A percentile compares a stretch with the other conserved stretches of the same genome.
Conservation (phyloP, 2,329 filamentous ascomycete genomes). For the Penicillium sp. region DNA sequence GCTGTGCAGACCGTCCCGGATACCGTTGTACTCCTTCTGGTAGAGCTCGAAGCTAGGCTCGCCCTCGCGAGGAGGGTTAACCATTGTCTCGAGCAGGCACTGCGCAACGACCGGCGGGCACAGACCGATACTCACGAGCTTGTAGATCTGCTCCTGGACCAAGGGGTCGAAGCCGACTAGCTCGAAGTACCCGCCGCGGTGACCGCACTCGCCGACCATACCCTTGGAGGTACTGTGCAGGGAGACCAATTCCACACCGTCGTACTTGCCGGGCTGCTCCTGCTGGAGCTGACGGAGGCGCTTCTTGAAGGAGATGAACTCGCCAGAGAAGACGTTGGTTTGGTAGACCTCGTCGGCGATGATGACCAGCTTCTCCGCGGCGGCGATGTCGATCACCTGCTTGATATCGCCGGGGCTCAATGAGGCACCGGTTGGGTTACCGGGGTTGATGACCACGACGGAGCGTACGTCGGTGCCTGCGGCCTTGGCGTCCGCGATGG, state of each 20-base stretch:
- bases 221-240: slow-evolving; percentile 96
- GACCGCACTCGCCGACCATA: slow-evolving; percentile 98
- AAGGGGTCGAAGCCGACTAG: slow-evolving; percentile 83
- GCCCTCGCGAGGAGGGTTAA: slow-evolving; percentile 85
- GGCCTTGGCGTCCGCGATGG: slow-evolving; percentile 73
- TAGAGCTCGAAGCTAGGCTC: slow-evolving; percentile 85
- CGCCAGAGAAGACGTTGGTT: slow-evolving; percentile 93
- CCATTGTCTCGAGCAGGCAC: slow-evolving; percentile 96
- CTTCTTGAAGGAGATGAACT: slow-evolving; percentile 96
- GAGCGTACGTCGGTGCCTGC: slow-evolving; percentile 86
- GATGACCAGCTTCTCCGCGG: slow-evolving; percentile 81
- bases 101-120: slow-evolving; percentile 95
- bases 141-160: slow-evolving; percentile 94
- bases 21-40: slow-evolving; percentile 79
- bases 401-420: slow-evolving; percentile 79
- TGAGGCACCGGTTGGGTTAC: slow-evolving; percentile 93
- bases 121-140: slow-evolving; percentile 96
- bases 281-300: slow-evolving; percentile 79
- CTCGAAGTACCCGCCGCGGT: slow-evolving; percentile 97
- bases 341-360: slow-evolving; percentile 99
- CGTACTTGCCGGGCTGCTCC: slow-evolving; percentile 73
- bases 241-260: slow-evolving; percentile 84
- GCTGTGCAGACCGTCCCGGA: slow-evolving; percentile 76
- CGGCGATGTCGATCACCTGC: slow-evolving; percentile 83
- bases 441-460: slow-evolving; percentile 97